These are phyloP conservation scores for Talaromyces albobiverticillius DNA, from an alignment of 2,329 filamentous ascomycete species.

Conservation along the genomic window DNA sequence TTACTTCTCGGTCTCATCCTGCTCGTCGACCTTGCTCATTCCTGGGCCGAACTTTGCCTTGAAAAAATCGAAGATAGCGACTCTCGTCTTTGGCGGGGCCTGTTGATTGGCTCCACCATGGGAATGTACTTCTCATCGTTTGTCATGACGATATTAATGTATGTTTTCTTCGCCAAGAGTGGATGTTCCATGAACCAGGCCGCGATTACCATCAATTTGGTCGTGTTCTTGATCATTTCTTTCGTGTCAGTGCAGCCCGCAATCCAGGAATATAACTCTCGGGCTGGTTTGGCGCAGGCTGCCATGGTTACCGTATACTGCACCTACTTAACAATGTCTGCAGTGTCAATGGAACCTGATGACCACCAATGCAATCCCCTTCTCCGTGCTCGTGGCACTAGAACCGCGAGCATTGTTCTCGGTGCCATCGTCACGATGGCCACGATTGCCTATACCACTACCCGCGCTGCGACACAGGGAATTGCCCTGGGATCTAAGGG, in stretches of 20 bases:
- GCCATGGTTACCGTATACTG: slow-evolving; percentile 98
- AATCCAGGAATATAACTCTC: slow-evolving; percentile 87
- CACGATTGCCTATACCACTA: slow-evolving; percentile 96
- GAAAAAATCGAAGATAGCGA: slow-evolving; percentile 88
- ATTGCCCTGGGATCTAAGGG: slow-evolving; percentile 57
- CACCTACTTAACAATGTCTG: slow-evolving; percentile 97
- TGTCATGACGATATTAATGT: slow-evolving; percentile 94
- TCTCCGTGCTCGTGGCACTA: slow-evolving; percentile 75
- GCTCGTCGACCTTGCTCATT: slow-evolving; percentile 90
- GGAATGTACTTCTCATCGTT: slow-evolving; percentile 90
- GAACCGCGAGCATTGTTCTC: slow-evolving; percentile 85
- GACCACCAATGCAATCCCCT: slow-evolving; percentile 93
- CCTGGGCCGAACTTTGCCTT: slow-evolving; percentile 95
- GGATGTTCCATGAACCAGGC: slow-evolving; percentile 95
- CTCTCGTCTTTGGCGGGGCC: slow-evolving; percentile 75
- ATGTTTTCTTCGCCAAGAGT: slow-evolving; percentile 83
- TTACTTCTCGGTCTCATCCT: slow-evolving; percentile 87
- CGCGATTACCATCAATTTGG: slow-evolving; percentile 87
- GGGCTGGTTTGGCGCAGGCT: slow-evolving; percentile 92
- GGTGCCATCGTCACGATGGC: slow-evolving; percentile 95
- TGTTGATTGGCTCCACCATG: slow-evolving; percentile 88
- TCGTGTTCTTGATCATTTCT: slow-evolving; percentile 78
- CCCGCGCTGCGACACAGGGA: slow-evolving; percentile 84
- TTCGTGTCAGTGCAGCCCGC: slow-evolving; percentile 83
- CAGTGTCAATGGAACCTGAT: slow-evolving; percentile 97